Evolutionary conservation across 2,329 filamentous ascomycete species (phyloP).

Genomic region (Paramyrothecium roridum): DNA sequence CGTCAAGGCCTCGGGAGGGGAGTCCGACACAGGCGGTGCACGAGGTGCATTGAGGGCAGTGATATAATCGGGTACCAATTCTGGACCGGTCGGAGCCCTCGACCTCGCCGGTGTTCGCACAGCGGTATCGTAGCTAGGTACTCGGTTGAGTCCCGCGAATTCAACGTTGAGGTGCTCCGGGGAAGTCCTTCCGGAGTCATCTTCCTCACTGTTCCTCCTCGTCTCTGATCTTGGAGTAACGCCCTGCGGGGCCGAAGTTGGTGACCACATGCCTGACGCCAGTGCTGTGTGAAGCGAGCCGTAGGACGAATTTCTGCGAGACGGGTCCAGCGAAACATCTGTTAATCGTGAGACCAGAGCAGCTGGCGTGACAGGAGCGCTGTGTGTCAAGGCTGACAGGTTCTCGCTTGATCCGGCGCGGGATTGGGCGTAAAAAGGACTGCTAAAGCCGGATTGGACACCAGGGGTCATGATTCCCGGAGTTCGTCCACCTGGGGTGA

Average conservation of each 20-base stretch:
- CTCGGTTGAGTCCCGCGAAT: slow-evolving; percentile 64
- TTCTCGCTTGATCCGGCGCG: slow-evolving; percentile 81
- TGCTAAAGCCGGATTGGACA: slow-evolving; percentile 70
- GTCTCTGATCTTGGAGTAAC: slow-evolving; percentile 38
- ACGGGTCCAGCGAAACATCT: slow-evolving; percentile 56
- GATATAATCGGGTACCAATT: slow-evolving; percentile 63
- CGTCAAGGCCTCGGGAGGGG: slow-evolving; percentile 20
- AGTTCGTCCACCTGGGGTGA: slow-evolving; percentile 61
- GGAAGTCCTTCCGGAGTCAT: slow-evolving; percentile 49
- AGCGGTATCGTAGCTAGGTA: slow-evolving; percentile 75
- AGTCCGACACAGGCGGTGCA: slow-evolving; percentile 38
- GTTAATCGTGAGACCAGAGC: slow-evolving; percentile 66
- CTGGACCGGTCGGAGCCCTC: slow-evolving; percentile 43
- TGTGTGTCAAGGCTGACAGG: slow-evolving; percentile 48
- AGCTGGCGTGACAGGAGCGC: slow-evolving; percentile 38
- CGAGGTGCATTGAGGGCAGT: slow-evolving; percentile 54
- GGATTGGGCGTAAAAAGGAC: slow-evolving; percentile 70
- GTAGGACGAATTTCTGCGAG: slow-evolving; percentile 43
- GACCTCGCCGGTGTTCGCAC: slow-evolving; percentile 61
- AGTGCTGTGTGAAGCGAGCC: slow-evolving; percentile 35
- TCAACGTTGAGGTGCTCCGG: slow-evolving; percentile 58
- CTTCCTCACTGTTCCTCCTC: slow-evolving; percentile 50
- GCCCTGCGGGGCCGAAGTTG: slow-evolving; percentile 34
- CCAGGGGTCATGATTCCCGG: slow-evolving; percentile 73
- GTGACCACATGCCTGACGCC: slow-evolving; percentile 42